Conservation (phyloP, 2,329 filamentous ascomycete species). For the Zopfia rhizophila region DNA sequence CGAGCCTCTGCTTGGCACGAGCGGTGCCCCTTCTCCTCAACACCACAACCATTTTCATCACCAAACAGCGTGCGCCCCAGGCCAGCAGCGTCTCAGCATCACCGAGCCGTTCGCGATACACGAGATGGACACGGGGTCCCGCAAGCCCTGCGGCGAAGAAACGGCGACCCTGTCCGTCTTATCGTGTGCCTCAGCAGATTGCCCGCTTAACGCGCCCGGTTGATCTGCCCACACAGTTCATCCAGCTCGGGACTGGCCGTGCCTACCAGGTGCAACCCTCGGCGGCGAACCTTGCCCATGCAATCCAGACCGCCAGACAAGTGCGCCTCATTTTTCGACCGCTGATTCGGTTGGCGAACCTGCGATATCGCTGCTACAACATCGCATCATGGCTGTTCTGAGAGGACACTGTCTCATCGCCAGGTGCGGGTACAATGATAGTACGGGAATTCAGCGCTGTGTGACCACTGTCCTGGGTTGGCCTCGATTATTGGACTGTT, state of each 20-base stretch:
- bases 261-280: slow-evolving; percentile 38
- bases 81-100: slow-evolving; percentile 21
- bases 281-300: slow-evolving; percentile 32
- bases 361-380: slow-evolving; percentile 36
- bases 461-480: slow-evolving; percentile 7
- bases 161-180: slow-evolving; percentile 30
- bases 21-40: slow-evolving; percentile 22
- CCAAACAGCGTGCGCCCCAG: slow-evolving; percentile 24
- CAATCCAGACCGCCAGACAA: slow-evolving; percentile 27
- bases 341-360: slow-evolving; percentile 23
- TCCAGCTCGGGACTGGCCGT: slow-evolving; percentile 50
- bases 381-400: slow-evolving; percentile 13
- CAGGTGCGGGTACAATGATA: slow-evolving; percentile 6
- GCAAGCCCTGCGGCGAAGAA: slow-evolving; percentile 23
- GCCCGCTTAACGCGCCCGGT: slow-evolving; percentile 49
- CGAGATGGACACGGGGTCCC: slow-evolving; percentile 16
- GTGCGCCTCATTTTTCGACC: slow-evolving; percentile 40
- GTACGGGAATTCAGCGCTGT: slow-evolving; percentile 8
- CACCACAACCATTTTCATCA: slow-evolving; percentile 20
- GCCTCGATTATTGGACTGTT: slow-evolving; percentile 15
- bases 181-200: slow-evolving; percentile 36
- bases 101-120: slow-evolving; percentile 15
- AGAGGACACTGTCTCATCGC: slow-evolving; percentile 18
- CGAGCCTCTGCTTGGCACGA: slow-evolving; percentile 37
- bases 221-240: slow-evolving; percentile 45